These are phyloP conservation scores for Xylaria curta DNA, from an alignment of 495 filamentous ascomycete species.

Conservation along the genomic window DNA sequence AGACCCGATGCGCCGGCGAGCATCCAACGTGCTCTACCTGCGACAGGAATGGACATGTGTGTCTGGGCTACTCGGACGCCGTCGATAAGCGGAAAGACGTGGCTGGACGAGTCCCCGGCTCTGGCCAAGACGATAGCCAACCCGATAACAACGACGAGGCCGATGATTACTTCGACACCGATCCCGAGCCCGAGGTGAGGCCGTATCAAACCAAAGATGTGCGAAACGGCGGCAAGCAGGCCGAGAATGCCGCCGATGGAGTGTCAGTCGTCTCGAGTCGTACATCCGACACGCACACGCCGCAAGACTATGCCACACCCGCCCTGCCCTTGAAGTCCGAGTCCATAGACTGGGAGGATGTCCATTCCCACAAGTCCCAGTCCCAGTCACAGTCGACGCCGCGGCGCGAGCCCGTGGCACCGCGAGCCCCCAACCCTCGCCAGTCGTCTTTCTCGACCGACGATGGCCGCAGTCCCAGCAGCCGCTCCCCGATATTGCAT, in stretches of 20 bases:
- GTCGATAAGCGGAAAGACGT: conserved; percentile 53
- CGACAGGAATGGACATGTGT: conserved; percentile 73
- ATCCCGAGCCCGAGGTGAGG: conserved; percentile 42
- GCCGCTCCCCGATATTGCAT: conserved; percentile 49
- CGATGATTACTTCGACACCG: conserved; percentile 39
- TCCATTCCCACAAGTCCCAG: conserved; percentile 38
- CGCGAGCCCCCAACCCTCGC: conserved; percentile 34
- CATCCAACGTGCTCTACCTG: conserved; percentile 78
- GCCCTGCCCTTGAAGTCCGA: conserved; percentile 37
- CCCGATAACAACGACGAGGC: conserved; percentile 40
- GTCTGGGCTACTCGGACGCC: conserved; percentile 68
- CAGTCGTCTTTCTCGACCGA: conserved; percentile 50
- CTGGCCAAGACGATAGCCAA: conserved; percentile 23
- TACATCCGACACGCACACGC: conserved; percentile 34
- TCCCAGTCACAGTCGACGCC: conserved; percentile 38
- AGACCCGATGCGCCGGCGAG: conserved; percentile 83
- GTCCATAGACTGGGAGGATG: conserved; percentile 39
- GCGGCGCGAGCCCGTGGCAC: conserved; percentile 33
- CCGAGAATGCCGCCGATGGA: conserved; percentile 31
- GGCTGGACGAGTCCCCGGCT: conserved; percentile 29
- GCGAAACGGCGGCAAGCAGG: conserved; percentile 32
- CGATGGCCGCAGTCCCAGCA: conserved; percentile 48
- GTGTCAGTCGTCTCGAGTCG: conserved; percentile 29
- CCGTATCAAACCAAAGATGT: conserved; percentile 42
- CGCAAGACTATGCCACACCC: conserved; percentile 34